Conservation (phyloP, 208 protist genomes). For the Novymonas esmeraldas region DNA sequence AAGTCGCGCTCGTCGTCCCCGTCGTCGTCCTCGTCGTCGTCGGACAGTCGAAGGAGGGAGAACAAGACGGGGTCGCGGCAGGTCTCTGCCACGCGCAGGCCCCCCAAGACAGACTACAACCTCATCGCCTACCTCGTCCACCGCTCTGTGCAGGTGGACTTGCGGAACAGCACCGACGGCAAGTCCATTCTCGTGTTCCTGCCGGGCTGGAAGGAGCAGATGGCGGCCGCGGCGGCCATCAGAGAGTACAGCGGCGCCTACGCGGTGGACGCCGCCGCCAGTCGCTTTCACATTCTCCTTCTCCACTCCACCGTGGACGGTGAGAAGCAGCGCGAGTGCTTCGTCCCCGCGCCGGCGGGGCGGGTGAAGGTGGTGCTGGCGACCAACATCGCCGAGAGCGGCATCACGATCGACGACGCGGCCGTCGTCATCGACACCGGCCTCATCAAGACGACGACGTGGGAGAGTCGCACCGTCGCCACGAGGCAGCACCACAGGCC, state of each 20-base stretch:
- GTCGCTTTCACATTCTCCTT: constrained; percentile 75
- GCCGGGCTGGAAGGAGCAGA: constrained; percentile 98
- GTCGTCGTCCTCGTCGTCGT: no score
- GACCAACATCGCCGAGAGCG: constrained; percentile 98
- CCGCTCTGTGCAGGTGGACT: constrained; percentile 45
- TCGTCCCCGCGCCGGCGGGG: constrained; percentile 79
- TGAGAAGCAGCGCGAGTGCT: constrained; percentile 90
- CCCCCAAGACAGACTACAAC: constrained; percentile 75
- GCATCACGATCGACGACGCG: constrained; percentile 96
- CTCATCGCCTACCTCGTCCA: constrained; percentile 79
- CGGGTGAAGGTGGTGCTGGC: constrained; percentile 95
- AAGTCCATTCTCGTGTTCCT: constrained; percentile 99
- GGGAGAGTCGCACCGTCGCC: constrained; percentile 29
- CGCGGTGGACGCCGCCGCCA: not conserved
- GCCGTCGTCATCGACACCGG: constrained; percentile 96
- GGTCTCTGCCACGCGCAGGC: constrained; percentile 8
- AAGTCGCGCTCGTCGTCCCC: not conserved
- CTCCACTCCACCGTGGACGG: constrained; percentile 88
- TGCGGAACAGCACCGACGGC: constrained; percentile 38
- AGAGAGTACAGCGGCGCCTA: constrained; percentile 33
- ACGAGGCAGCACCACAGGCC: not conserved
- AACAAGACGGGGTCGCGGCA: constrained; percentile 8
- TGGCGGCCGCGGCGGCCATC: constrained; percentile 65
- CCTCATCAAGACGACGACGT: constrained; percentile 91
- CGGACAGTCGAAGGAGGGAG: not conserved